These are phyloP conservation scores for Sporothrix phasma DNA, from an alignment of 2,329 filamentous ascomycete species.

Conservation along the genomic window DNA sequence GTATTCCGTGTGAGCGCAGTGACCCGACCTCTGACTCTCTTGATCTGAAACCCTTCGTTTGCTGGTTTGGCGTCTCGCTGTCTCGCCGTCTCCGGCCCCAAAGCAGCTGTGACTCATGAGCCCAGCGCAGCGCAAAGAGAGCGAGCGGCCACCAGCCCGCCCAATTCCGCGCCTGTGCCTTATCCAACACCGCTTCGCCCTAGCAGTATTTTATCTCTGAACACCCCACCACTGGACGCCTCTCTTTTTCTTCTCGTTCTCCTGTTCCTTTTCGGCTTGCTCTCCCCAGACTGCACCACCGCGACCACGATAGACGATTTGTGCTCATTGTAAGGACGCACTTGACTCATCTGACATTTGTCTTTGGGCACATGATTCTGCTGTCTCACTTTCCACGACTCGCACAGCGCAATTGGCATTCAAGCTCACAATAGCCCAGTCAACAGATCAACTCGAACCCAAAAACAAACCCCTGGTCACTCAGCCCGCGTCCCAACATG, in stretches of 20 bases:
- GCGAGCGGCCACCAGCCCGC: slow-evolving; percentile 14
- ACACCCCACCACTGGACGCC: not conserved
- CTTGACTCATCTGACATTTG: not conserved
- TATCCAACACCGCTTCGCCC: slow-evolving; percentile 1
- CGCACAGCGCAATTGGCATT: not conserved
- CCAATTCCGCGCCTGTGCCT: slow-evolving; percentile 7
- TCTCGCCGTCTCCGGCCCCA: slow-evolving; percentile 12
- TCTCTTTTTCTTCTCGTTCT: not conserved
- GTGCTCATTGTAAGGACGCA: not conserved
- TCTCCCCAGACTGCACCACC: not conserved
- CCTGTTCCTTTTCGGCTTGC: not conserved
- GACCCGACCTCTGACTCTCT: not conserved
- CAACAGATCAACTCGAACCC: not conserved
- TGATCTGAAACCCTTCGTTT: slow-evolving; percentile 16
- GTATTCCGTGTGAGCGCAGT: not conserved
- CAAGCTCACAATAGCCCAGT: not conserved
- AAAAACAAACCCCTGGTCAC: not conserved
- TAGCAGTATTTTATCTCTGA: slow-evolving; percentile 9
- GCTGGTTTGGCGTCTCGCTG: not conserved
- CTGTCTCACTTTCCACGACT: not conserved
- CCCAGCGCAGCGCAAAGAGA: not conserved
- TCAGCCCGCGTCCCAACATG: not conserved
- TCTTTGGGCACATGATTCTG: not conserved
- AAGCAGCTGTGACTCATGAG: slow-evolving; percentile 20
- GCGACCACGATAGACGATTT: not conserved